Percentiles rank a stretch among this genome's conserved stretches.
phyloP scores from a whole-genome alignment of 2,329 filamentous ascomycete species.

The Stylonectria norvegica region DNA sequence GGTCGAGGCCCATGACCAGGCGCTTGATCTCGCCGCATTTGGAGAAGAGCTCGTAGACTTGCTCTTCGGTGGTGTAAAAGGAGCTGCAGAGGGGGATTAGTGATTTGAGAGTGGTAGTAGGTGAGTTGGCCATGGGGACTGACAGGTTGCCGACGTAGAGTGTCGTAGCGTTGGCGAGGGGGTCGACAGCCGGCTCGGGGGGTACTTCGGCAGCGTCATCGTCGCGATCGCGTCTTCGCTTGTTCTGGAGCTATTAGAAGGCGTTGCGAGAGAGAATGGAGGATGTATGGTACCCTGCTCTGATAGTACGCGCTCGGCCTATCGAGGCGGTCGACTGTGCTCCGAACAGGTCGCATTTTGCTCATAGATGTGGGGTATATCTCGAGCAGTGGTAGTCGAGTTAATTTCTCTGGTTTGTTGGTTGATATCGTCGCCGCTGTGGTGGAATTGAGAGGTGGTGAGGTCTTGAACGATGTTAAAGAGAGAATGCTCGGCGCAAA shows the following conservation, averaged over 20 bases:
- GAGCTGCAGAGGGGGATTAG: constrained; percentile 52
- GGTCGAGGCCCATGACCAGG: constrained; percentile 94
- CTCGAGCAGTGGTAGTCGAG: no score
- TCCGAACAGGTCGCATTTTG: no score
- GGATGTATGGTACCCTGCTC: constrained; percentile 60
- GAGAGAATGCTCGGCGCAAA: no score
- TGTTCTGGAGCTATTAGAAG: constrained; percentile 53
- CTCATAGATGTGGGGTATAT: no score
- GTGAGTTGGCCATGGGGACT: constrained; percentile 26
- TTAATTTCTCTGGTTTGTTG: no score
- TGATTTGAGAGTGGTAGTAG: no score
- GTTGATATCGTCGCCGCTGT: no score
- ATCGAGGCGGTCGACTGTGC: constrained; percentile 88
- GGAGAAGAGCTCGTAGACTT: constrained; percentile 94
- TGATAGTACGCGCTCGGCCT: constrained; percentile 92
- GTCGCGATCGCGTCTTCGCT: constrained; percentile 64
- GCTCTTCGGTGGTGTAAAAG: constrained; percentile 98
- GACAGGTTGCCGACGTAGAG: constrained; percentile 97
- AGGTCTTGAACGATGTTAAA: no score
- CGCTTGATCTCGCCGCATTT: constrained; percentile 99
- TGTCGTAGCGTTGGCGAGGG: constrained; percentile 82
- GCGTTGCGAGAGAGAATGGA: not conserved
- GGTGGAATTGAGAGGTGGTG: no score
- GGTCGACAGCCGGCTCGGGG: constrained; percentile 58
- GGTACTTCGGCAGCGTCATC: constrained; percentile 46